phyloP scores from a whole-genome alignment of 2,329 filamentous ascomycete species.

The Chrysosporium keratinophilum region DNA sequence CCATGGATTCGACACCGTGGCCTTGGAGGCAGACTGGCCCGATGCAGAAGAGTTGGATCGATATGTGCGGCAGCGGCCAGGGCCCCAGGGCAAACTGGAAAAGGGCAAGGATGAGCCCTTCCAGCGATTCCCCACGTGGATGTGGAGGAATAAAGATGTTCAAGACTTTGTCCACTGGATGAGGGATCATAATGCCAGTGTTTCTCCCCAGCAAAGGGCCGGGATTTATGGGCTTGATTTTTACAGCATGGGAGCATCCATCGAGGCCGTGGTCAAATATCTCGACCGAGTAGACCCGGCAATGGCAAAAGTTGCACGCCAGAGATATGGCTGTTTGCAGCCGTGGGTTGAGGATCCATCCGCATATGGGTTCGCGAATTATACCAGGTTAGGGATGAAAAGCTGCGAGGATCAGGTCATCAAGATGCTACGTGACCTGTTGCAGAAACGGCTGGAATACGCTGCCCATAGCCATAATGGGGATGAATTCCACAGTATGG shows the following conservation, averaged over 20 bases:
- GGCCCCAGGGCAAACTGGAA: slow-evolving; percentile 27
- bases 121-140: slow-evolving; percentile 45
- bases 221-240: slow-evolving; percentile 46
- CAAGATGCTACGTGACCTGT: slow-evolving; percentile 37
- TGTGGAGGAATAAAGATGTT: slow-evolving; percentile 47
- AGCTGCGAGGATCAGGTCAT: slow-evolving; percentile 41
- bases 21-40: slow-evolving; percentile 46
- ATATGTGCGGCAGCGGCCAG: slow-evolving; percentile 40
- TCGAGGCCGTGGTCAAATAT: slow-evolving; percentile 41
- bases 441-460: slow-evolving; percentile 37
- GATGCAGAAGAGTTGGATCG: slow-evolving; percentile 44
- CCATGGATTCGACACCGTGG: slow-evolving; percentile 44
- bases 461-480: slow-evolving; percentile 28
- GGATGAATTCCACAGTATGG: slow-evolving; percentile 41
- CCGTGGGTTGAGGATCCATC: slow-evolving; percentile 43
- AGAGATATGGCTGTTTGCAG: slow-evolving; percentile 39
- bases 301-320: slow-evolving; percentile 36
- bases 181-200: slow-evolving; percentile 33
- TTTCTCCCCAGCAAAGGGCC: slow-evolving; percentile 24
- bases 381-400: slow-evolving; percentile 29
- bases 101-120: slow-evolving; percentile 32
- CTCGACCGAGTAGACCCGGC: slow-evolving; percentile 38
- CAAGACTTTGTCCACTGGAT: slow-evolving; percentile 45
- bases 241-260: slow-evolving; percentile 41
- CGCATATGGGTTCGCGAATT: slow-evolving; percentile 39